phyloP scores from a whole-genome alignment of 2,329 filamentous ascomycete genomes.

The Cladobotryum mycophilum region DNA sequence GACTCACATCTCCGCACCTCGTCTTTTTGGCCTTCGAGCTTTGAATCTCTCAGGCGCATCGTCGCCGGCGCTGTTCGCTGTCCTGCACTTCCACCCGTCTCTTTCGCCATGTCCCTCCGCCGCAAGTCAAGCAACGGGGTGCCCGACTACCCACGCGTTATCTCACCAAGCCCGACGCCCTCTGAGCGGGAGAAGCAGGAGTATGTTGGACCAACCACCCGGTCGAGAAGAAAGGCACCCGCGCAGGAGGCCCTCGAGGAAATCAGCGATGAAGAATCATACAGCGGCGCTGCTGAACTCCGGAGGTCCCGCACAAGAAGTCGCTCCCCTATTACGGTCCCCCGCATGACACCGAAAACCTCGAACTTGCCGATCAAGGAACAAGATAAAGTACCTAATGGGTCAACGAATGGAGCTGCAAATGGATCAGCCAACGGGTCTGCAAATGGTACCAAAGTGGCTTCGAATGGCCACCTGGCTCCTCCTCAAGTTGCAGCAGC shows the following conservation, averaged over 20 bases:
- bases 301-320: slow-evolving; percentile 64
- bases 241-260: slow-evolving; percentile 57
- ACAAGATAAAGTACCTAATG: slow-evolving; percentile 24
- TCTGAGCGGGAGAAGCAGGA: slow-evolving; percentile 28
- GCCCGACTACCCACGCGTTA: slow-evolving; percentile 77
- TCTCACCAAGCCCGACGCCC: slow-evolving; percentile 74
- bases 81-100: slow-evolving; percentile 55
- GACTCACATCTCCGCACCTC: slow-evolving; percentile 40
- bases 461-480: slow-evolving; percentile 60
- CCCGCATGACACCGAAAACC: slow-evolving; percentile 47
- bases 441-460: slow-evolving; percentile 9
- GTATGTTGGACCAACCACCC: slow-evolving; percentile 68
- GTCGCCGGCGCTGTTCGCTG: slow-evolving; percentile 51
- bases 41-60: slow-evolving; percentile 42
- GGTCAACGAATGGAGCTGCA: slow-evolving; percentile 8
- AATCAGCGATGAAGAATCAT: slow-evolving; percentile 41
- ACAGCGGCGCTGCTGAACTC: slow-evolving; percentile 39
- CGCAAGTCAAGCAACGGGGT: slow-evolving; percentile 43
- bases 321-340: slow-evolving; percentile 58
- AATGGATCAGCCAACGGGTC: not conserved
- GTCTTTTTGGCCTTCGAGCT: slow-evolving; percentile 41
- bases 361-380: slow-evolving; percentile 29
- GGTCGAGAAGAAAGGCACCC: slow-evolving; percentile 60
- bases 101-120: slow-evolving; percentile 46
- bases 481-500: slow-evolving; percentile 56